Evolutionary conservation across 768 basidiomycete genomes (phyloP).

Genomic region (Dentipellis fragilis): DNA sequence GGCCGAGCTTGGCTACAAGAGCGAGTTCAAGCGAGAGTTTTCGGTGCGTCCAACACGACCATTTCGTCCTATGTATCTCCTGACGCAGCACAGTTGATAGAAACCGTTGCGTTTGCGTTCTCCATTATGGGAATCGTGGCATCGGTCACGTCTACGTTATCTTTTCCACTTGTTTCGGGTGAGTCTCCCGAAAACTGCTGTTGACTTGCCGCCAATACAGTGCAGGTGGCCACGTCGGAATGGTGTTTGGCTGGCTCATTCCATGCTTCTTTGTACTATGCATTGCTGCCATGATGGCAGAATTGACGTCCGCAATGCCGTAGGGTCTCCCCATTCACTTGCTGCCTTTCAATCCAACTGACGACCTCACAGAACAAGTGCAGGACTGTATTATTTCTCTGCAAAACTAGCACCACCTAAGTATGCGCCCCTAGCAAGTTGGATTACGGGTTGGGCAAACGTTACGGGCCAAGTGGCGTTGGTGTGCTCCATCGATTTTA

Average conservation of each 20-base stretch:
- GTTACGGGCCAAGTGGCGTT: slow-evolving; percentile 62
- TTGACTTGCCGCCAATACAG: background rate
- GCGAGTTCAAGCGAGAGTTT: slow-evolving; percentile 68
- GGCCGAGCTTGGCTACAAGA: slow-evolving; percentile 60
- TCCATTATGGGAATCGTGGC: slow-evolving; percentile 68
- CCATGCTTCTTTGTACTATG: slow-evolving; percentile 59
- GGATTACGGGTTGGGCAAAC: slow-evolving; percentile 67
- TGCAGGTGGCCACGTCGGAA: slow-evolving; percentile 64
- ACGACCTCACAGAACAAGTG: slow-evolving; percentile 46
- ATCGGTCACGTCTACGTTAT: slow-evolving; percentile 56
- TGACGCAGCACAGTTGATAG: slow-evolving; percentile 31
- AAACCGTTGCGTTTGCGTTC: slow-evolving; percentile 58
- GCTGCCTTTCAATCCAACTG: background rate
- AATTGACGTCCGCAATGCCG: slow-evolving; percentile 70
- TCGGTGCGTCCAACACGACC: slow-evolving; percentile 32
- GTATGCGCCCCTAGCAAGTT: slow-evolving; percentile 53
- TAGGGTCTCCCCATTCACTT: slow-evolving; percentile 17
- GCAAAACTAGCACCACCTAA: slow-evolving; percentile 59
- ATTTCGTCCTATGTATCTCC: background rate
- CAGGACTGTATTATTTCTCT: slow-evolving; percentile 72
- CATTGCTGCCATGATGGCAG: slow-evolving; percentile 64
- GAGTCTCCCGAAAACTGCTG: slow-evolving; percentile 10
- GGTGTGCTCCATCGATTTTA: slow-evolving; percentile 69
- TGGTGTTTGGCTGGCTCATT: slow-evolving; percentile 72
- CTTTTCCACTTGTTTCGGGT: slow-evolving; percentile 56